phyloP scores from a whole-genome alignment of 805 yeast species.

The Candida mattraensis region DNA sequence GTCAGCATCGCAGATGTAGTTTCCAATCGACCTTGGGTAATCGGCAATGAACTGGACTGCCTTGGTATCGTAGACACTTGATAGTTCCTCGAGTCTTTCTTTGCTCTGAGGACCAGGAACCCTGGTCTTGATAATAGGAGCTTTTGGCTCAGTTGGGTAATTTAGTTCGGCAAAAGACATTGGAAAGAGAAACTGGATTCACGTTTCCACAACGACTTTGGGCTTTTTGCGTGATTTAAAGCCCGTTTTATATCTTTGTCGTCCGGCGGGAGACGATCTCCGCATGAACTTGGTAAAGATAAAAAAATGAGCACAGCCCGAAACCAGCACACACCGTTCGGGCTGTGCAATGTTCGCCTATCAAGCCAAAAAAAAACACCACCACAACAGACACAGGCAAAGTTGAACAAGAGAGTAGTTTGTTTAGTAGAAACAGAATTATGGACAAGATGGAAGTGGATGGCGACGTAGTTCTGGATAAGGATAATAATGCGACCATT shows the following conservation, averaged over 20 bases:
- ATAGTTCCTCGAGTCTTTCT: constrained; percentile 39
- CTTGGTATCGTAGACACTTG: constrained; percentile 57
- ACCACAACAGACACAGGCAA: too few species aligned
- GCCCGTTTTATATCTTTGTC: neutral
- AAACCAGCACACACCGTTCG: neutral
- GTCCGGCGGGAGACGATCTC: constrained; percentile 7
- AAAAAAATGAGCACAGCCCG: too few species aligned
- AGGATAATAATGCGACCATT: constrained; percentile 73
- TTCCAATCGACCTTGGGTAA: constrained; percentile 61
- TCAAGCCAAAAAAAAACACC: neutral
- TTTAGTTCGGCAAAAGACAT: constrained; percentile 31
- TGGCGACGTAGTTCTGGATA: constrained; percentile 30
- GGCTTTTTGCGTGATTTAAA: too few species aligned
- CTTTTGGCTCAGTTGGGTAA: constrained; percentile 50
- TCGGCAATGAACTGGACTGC: constrained; percentile 65
- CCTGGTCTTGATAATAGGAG: constrained; percentile 43
- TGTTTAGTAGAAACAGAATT: constrained; percentile 3
- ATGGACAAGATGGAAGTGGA: constrained; percentile 19
- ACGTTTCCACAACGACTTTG: too few species aligned
- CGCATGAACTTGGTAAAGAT: too few species aligned
- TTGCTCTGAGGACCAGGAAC: constrained; percentile 50
- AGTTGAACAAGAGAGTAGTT: neutral
- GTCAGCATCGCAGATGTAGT: constrained; percentile 65
- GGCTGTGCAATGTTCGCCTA: constrained; percentile 8
- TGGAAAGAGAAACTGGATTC: neutral